phyloP scores from a whole-genome alignment of 1,284 basidiomycete species.

The Amylostereum chailletii region DNA sequence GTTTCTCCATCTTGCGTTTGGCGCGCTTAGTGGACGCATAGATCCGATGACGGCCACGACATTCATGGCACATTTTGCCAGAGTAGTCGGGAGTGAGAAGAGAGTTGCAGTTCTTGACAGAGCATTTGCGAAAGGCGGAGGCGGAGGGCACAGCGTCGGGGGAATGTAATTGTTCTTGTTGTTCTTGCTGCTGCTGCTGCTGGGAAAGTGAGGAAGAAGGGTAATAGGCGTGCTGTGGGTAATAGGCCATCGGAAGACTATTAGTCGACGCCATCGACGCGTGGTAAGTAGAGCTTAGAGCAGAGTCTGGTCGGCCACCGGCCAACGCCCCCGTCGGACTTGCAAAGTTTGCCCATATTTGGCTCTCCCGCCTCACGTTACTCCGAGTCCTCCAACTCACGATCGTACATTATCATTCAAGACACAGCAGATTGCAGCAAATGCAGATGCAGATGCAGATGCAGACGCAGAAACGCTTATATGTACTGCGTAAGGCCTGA shows the following conservation, averaged over 20 bases:
- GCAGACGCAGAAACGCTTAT: too few relatives aligned
- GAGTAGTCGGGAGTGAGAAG: constrained; percentile 17
- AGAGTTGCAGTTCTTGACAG: constrained; percentile 24
- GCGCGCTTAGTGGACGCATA: constrained; percentile 45
- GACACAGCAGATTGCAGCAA: too few relatives aligned
- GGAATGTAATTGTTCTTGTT: constrained; percentile 3
- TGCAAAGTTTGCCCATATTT: too few relatives aligned
- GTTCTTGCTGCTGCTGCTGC: too few relatives aligned
- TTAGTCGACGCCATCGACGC: constrained; percentile 1
- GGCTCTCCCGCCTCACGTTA: too few relatives aligned
- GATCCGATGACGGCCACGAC: constrained; percentile 39
- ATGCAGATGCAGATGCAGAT: too few relatives aligned
- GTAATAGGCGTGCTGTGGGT: constrained; percentile 14
- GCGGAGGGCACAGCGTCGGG: not conserved
- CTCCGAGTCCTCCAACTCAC: too few relatives aligned
- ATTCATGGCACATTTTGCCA: constrained; percentile 46
- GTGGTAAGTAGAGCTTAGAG: not conserved
- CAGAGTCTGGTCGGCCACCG: too few relatives aligned
- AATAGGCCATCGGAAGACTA: constrained; percentile 12
- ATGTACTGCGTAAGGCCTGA: too few relatives aligned
- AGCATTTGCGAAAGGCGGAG: constrained; percentile 15
- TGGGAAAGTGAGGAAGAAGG: too few relatives aligned
- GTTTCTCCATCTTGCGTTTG: constrained; percentile 43
- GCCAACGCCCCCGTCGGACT: too few relatives aligned
- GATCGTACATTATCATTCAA: too few relatives aligned